phyloP scores from a whole-genome alignment of 2,329 filamentous ascomycete genomes.

The Nemania sp. region DNA sequence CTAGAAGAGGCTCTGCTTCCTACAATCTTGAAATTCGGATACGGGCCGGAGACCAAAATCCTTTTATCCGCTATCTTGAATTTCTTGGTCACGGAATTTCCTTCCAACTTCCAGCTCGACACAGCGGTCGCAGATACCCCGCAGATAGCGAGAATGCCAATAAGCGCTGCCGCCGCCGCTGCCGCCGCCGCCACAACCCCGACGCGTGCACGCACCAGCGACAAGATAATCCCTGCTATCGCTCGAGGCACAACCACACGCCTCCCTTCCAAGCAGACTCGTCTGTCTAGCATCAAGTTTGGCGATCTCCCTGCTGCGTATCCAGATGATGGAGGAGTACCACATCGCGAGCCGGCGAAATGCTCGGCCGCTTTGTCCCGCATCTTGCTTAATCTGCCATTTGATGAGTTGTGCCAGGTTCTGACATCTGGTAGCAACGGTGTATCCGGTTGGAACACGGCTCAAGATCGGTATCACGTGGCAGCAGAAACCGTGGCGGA shows the following conservation, averaged over 20 bases:
- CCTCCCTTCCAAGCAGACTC: conserved; percentile 48
- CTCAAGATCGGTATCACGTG: conserved; percentile 51
- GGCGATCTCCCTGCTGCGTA: conserved; percentile 60
- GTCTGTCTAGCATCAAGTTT: conserved; percentile 68
- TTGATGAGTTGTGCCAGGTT: conserved; percentile 65
- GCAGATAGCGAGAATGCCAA: conserved; percentile 49
- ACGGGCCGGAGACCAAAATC: conserved; percentile 57
- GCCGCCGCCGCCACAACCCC: conserved; percentile 33
- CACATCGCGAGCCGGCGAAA: conserved; percentile 37
- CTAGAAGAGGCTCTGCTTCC: conserved; percentile 21
- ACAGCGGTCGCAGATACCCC: conserved; percentile 43
- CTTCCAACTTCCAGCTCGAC: conserved; percentile 63
- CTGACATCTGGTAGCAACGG: conserved; percentile 64
- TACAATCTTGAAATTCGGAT: conserved; percentile 46
- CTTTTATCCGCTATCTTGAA: conserved; percentile 60
- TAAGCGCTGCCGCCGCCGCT: conserved; percentile 41
- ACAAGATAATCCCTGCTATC: conserved; percentile 43
- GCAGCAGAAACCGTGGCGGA: conserved; percentile 57
- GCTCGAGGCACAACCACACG: conserved; percentile 43
- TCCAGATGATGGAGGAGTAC: conserved; percentile 37
- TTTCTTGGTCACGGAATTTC: conserved; percentile 64
- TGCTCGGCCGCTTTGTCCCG: conserved; percentile 62
- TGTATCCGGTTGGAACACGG: conserved; percentile 53
- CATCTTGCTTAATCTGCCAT: conserved; percentile 71
- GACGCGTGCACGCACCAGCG: conserved; percentile 38